phyloP scores from a whole-genome alignment of 2,329 filamentous ascomycete species.

The Aspergillus sp. region DNA sequence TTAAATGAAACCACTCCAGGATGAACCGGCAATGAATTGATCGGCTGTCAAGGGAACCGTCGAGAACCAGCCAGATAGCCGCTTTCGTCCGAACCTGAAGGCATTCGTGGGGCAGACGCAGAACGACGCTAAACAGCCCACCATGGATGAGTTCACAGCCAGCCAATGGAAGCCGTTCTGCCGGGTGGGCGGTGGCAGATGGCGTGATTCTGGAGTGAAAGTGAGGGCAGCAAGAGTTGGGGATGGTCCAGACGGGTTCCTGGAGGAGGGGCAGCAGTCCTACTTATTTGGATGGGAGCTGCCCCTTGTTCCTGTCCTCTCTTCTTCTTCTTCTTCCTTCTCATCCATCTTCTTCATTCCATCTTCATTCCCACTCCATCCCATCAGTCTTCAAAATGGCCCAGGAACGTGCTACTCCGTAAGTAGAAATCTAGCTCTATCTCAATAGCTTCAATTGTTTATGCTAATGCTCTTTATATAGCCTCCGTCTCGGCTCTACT shows the following conservation, averaged over 20 bases:
- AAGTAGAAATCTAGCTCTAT: slow-evolving; percentile 16
- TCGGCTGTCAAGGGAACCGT: neutral
- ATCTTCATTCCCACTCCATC: slow-evolving; percentile 3
- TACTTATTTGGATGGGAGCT: too few species aligned
- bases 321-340: slow-evolving; percentile 2
- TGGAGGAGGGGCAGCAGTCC: too few species aligned
- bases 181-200: too few species aligned
- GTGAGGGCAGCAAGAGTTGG: neutral
- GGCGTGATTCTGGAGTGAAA: neutral
- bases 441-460: neutral
- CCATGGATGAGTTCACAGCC: neutral
- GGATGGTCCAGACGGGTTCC: neutral
- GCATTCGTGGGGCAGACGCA: neutral
- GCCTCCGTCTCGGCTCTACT: slow-evolving; percentile 60
- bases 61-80: neutral
- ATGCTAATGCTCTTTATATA: slow-evolving; percentile 17
- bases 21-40: neutral
- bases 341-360: neutral
- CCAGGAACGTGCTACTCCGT: slow-evolving; percentile 40
- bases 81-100: too few species aligned
- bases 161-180: too few species aligned
- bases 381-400: slow-evolving; percentile 32
- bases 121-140: neutral
- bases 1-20: neutral
- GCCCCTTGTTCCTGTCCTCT: neutral